Evolutionary conservation across 768 basidiomycete genomes (phyloP), one percentile per base, ranked within the genome.

Genomic region (Gymnopilus junonius): DNA sequence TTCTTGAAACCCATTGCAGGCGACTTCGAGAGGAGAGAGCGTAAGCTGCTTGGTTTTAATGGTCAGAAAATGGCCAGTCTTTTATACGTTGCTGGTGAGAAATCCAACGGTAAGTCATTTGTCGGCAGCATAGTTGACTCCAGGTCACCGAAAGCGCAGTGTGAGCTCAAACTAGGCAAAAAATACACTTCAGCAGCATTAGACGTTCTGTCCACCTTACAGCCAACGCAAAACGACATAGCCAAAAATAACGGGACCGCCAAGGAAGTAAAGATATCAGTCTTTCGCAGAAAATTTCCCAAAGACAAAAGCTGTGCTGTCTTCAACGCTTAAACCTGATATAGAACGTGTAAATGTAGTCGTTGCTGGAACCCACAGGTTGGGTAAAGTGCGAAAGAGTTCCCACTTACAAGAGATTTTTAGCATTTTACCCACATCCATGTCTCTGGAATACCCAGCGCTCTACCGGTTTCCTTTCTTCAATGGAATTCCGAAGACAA

Each of bases 1-100:
- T 32, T 34, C 35, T 54, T 62, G 54, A 62, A 62, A 35, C 39
- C 61, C 61, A 62, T 62, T 15, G 42, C 23, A n/a, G n/a, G 17
- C 29, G 29, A 29, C 6, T 31, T 51, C 15, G 48, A 51, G 23
- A 32, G 8, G 12, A 32, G 29, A 29, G n/a, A 29, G n/a, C 29
- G 5, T 15, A 11, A n/a, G 29, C 23, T 32, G 45, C 27, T n/a
- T 51, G 48, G 32, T 15, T n/a, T 17, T 23, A 51, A 8, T 29
- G 29, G 29, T 17, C 29, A 29, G 17, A 51, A 29, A 27, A 11
- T n/a, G 31, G 3, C 6, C 48, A n/a, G 15, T n/a, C 48, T 51
- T 51, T 10, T 51, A 51, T 51, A 32, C 48, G 8, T 31, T 29
- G 15, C 5, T 15, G 29, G 48, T 51, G 48, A 51, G 48, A 51